These are phyloP conservation scores for Naganishia randhawae DNA, from an alignment of 768 basidiomycete species.

Conservation along the genomic window DNA sequence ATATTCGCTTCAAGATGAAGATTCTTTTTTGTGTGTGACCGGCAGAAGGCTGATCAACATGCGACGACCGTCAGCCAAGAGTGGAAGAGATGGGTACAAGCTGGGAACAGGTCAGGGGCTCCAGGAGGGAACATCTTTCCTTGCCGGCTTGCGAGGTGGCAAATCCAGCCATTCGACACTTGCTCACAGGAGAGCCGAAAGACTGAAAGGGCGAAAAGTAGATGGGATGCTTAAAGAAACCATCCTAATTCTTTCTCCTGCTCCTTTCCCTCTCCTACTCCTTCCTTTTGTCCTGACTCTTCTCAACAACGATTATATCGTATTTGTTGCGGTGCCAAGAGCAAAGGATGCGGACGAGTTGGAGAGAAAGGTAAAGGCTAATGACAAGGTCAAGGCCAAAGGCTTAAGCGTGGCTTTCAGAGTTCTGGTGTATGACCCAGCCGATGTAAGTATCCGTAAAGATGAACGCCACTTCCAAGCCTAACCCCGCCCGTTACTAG, in stretches of 20 bases:
- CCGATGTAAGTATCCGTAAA: conserved; percentile 46
- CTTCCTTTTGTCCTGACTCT: conserved; percentile 39
- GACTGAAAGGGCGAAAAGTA: conserved; percentile 1
- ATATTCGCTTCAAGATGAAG: conserved; percentile 13
- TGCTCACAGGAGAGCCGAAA: conserved; percentile 2
- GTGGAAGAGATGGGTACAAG: conserved; percentile 7
- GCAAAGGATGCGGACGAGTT: conserved; percentile 44
- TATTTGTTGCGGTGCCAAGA: conserved; percentile 45
- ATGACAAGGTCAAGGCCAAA: conserved; percentile 13
- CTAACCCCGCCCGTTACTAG: conserved; percentile 26
- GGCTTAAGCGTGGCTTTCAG: conserved; percentile 37
- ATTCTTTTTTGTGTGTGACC: conserved; percentile 4
- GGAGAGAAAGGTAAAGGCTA: conserved; percentile 36
- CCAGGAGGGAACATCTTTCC: conserved; percentile 8
- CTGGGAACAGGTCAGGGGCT: neutral
- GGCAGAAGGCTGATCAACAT: neutral
- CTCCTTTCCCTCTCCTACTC: conserved; percentile 41
- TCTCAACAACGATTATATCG: conserved; percentile 44
- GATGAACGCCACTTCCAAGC: neutral
- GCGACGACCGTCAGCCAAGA: neutral
- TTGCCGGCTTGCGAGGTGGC: conserved; percentile 9
- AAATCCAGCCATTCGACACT: conserved; percentile 1
- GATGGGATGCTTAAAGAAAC: conserved; percentile 22
- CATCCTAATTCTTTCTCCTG: conserved; percentile 40
- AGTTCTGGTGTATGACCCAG: conserved; percentile 46